Evolutionary conservation across 208 protist genomes (phyloP), one percentile per base, ranked within the genome.

Genomic region (Leishmania martiniquensis): DNA sequence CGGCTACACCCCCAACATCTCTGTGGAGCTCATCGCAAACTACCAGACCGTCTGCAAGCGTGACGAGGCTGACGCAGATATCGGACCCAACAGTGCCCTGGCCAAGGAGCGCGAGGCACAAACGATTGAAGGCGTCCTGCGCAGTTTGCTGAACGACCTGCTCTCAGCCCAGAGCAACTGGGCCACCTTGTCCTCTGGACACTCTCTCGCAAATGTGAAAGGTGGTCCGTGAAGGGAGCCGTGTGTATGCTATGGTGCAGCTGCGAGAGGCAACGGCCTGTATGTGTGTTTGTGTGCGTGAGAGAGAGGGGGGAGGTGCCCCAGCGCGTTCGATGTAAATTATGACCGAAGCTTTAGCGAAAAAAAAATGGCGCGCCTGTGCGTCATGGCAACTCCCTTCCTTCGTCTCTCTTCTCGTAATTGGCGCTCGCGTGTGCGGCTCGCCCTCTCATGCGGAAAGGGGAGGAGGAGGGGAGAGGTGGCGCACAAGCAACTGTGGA

Each of bases 1-100:
- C 10, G 93, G 93, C 66, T 97, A 95, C 84, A 97, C 93, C 13
- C 93, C 93, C 15, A 95, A 97, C 71, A 49, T 94, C 25, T 85
- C 90, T 7, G 67, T 95, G 7, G 91, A 97, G 77, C 81, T 95
- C 1, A 77, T 97, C 45, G 85, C 91, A 34, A 93, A 90, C 76
- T 97, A 97, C 75, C 93, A 95, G 62, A 85, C 91, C 1, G 66
- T 87, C n/a, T 84, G 85, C 75, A 70, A 54, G 49, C 60, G 77
- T 44, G 15, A 22, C n/a, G 76, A 84, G 25, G 65, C 68, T 44
- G 66, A 80, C 57, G 49, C 47, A 22, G 65, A 63, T 9, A n/a
- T 44, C n/a, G 72, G 44, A 13, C 15, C 60, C 34, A 69, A 72
- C 25, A 73, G 68, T 4, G 71, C 54, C 22, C 42, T 79, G 3